Evolutionary conservation across 2,329 filamentous ascomycete genomes (phyloP), one percentile per base, ranked within the genome.

Genomic region (Allantophomopsis lycopodina): DNA sequence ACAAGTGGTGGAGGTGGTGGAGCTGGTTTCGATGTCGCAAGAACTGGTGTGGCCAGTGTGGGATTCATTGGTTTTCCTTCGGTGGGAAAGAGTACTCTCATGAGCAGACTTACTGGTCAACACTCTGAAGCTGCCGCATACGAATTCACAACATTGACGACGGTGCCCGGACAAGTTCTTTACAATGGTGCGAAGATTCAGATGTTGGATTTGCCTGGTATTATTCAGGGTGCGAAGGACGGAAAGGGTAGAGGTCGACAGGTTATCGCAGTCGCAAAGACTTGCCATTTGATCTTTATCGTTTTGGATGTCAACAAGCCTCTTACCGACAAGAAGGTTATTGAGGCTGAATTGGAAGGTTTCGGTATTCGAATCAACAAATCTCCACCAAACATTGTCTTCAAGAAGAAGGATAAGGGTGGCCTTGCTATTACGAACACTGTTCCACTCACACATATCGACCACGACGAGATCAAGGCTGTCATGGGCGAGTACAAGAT

Each of bases 291-390:
- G 52, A 98, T 98, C 53, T 96, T 96, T 63, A 98, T 98, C 56
- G 86, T 98, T 36, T 71, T 98, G 40, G 91, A 98, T 56, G 91
- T 98, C 55, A 96, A 96, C 66, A 98, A 98, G 64, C 91, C 91
- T 17, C 68, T 98, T 51, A 94, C 89, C 13, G 91, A 98, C 64
- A 98, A 98, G 69, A 77, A 85, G 44, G 72, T 98, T 46, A 98
- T 98, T 55, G 91, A 98, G 64, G 72, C 76, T 38, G 91, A 98
- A 65, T 64, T 98, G 58, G 91, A 98, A 60, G 91, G 91, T 7
- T 98, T 98, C 54, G 91, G 91, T 28, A 95, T 98, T 57, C 76
- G 91, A 41, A 89, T 96, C 68, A 98, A 98, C 70, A 98, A 96
- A 68, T 66, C 78, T 52, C 91, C 91, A 18, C 91, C 91, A 32